Percentiles rank a stretch among this genome's conserved stretches.
Conservation (phyloP, 2,329 filamentous ascomycete species). For the Colletotrichum karsti region DNA sequence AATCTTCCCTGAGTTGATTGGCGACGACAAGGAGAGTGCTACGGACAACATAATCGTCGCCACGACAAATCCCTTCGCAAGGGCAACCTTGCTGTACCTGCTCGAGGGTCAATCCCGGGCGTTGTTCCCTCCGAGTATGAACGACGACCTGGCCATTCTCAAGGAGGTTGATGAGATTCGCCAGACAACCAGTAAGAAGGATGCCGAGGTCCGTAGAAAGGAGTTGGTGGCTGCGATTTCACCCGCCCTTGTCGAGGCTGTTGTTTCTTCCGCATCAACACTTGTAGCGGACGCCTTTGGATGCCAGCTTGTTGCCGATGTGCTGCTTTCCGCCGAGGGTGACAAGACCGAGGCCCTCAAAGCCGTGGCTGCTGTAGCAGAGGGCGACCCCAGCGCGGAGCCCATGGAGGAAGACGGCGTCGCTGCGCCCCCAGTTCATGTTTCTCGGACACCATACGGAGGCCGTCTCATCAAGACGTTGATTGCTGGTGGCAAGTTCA, state of each 20-base stretch:
- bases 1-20: constrained; percentile 87
- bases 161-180: constrained; percentile 82
- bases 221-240: constrained; percentile 82
- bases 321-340: constrained; percentile 78
- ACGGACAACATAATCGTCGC: constrained; percentile 71
- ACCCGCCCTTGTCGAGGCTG: constrained; percentile 77
- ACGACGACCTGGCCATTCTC: constrained; percentile 75
- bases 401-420: constrained; percentile 47
- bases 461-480: constrained; percentile 91
- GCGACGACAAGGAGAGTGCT: constrained; percentile 71
- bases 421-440: constrained; percentile 49
- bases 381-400: constrained; percentile 58
- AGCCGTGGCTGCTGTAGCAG: constrained; percentile 72
- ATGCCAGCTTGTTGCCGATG: constrained; percentile 85
- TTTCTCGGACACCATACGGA: constrained; percentile 68
- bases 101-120: constrained; percentile 74
- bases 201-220: constrained; percentile 75
- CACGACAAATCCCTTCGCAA: constrained; percentile 72
- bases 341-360: constrained; percentile 80
- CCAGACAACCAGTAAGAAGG: constrained; percentile 90
- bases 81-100: constrained; percentile 80
- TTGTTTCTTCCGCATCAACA: constrained; percentile 72
- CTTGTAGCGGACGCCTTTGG: constrained; percentile 82
- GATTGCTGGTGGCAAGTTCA: constrained; percentile 88
- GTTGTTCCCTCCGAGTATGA: constrained; percentile 68